Conservation (phyloP, 805 yeast species). For the Tetrapisispora fleetii region DNA sequence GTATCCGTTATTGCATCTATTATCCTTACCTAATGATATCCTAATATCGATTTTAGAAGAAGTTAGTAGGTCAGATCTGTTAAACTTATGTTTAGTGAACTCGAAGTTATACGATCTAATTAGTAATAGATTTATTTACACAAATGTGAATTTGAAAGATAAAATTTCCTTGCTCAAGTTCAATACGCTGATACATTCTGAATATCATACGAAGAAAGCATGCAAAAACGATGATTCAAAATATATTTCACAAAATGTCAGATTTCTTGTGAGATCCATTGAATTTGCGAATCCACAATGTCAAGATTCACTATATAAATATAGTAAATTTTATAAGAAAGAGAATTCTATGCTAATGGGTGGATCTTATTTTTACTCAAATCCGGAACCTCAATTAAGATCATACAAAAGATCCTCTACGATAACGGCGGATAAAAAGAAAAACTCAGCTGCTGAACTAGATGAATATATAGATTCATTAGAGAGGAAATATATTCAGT, state of each 20-base stretch:
- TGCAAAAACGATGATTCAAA: slow-evolving; percentile 1
- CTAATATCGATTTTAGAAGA: slow-evolving; percentile 16
- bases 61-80: slow-evolving; percentile 16
- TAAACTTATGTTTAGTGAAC: slow-evolving; percentile 18
- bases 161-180: slow-evolving; percentile 23
- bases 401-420: slow-evolving; percentile 9
- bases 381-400: neutral
- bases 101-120: slow-evolving; percentile 17
- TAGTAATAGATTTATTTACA: slow-evolving; percentile 20
- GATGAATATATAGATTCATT: slow-evolving; percentile 11
- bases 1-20: slow-evolving; percentile 4
- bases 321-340: slow-evolving; percentile 20
- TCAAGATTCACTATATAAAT: slow-evolving; percentile 27
- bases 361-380: slow-evolving; percentile 17
- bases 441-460: neutral
- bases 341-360: slow-evolving; percentile 16
- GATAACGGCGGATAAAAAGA: neutral
- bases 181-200: slow-evolving; percentile 25
- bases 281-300: slow-evolving; percentile 26
- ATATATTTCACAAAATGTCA: slow-evolving; percentile 12
- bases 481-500: slow-evolving; percentile 14
- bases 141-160: slow-evolving; percentile 17
- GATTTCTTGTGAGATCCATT: slow-evolving; percentile 21
- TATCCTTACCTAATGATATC: slow-evolving; percentile 19
- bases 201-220: slow-evolving; percentile 17